phyloP scores from a whole-genome alignment of 164 flowering plant species.

The Buxus sempervirens region DNA sequence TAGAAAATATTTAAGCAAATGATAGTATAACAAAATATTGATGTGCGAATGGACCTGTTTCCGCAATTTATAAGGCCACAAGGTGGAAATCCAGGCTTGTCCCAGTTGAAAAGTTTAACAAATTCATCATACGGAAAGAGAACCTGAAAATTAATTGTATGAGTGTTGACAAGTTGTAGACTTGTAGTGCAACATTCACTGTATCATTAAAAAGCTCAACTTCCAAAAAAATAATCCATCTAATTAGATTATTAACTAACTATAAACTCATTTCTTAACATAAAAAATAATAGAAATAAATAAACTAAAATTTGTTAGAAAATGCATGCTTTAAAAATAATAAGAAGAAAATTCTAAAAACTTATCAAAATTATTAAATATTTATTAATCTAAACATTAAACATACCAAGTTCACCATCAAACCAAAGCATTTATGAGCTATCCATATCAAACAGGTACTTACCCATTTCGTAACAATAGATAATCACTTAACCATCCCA shows the following conservation, averaged over 20 bases:
- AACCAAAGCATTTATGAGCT: no score
- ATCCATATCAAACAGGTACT: no score
- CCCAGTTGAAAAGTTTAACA: constrained; percentile 71
- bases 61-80: constrained; percentile 97
- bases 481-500: no score
- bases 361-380: no score
- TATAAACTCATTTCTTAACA: constrained; percentile 47
- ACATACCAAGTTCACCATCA: no score
- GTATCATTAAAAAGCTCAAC: neutral
- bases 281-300: constrained; percentile 27
- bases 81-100: constrained; percentile 62
- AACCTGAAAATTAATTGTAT: constrained; percentile 40
- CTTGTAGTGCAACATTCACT: neutral
- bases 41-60: constrained; percentile 66
- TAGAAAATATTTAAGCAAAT: neutral
- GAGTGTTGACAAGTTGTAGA: constrained; percentile 1
- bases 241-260: no score
- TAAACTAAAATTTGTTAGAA: no score
- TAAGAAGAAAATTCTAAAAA: no score
- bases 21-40: neutral
- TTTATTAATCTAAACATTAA: no score
- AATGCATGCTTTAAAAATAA: no score
- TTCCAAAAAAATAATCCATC: neutral
- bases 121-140: constrained; percentile 91
- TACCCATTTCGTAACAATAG: no score